phyloP scores from a whole-genome alignment of 2,329 filamentous ascomycete genomes.

The Chalara sp. region DNA sequence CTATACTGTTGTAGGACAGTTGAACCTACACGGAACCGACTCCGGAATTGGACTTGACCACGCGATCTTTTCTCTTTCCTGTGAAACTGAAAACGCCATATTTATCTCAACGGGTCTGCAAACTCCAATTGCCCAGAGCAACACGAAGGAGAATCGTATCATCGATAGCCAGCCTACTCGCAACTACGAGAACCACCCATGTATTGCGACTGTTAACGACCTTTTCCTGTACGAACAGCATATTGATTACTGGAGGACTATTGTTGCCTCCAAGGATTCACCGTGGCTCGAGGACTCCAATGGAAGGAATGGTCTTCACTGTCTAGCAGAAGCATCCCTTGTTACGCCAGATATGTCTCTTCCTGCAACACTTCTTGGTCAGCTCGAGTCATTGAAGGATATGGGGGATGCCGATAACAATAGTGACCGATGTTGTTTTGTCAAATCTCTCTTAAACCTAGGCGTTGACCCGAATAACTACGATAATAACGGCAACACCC shows the following conservation, averaged over 20 bases:
- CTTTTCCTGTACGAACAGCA: conserved; percentile 7
- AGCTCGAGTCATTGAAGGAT: neutral
- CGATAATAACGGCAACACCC: conserved; percentile 8
- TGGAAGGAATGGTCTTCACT: conserved; percentile 14
- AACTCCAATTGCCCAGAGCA: neutral
- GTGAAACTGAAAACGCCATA: neutral
- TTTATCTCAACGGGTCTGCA: neutral
- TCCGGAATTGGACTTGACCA: neutral
- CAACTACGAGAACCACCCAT: neutral
- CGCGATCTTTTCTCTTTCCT: neutral
- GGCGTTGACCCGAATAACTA: conserved; percentile 9
- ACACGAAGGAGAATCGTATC: neutral
- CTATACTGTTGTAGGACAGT: neutral
- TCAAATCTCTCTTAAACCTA: neutral
- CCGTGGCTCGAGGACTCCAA: conserved; percentile 9
- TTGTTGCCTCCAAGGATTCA: neutral
- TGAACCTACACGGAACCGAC: neutral
- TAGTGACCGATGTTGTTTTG: too few species aligned
- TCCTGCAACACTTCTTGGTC: neutral
- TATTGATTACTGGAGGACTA: conserved; percentile 6
- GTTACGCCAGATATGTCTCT: neutral
- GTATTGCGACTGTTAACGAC: conserved; percentile 5
- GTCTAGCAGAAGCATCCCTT: conserved; percentile 8
- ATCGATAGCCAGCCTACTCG: neutral
- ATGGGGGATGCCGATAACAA: neutral